Evolutionary conservation across 352 stramenopile species (phyloP), one percentile per base, ranked within the genome.

Genomic region (Globisporangium emineosum): DNA sequence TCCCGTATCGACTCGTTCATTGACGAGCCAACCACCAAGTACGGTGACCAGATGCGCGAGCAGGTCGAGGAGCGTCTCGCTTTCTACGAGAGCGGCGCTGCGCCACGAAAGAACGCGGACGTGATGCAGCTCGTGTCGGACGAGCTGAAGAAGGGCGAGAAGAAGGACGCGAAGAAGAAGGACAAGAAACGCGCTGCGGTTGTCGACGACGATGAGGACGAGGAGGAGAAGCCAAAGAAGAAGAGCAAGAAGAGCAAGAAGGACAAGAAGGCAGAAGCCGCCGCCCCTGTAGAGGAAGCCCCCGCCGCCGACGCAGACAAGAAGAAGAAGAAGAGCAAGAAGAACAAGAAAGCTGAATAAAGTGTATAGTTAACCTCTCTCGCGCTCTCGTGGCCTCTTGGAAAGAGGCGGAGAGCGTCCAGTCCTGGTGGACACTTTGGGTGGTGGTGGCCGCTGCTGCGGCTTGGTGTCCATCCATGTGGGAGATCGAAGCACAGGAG

Each of bases 1-100:
- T 98, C 96, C 40, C 90, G 98, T 66, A 99, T 99, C 60, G 98
- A 99, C 82, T 98, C 93, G 60, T 99, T 99, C 78, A 95, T 97
- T 60, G 97, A 99, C 66, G 76, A 97, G 70, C 92, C 93, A 2
- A 98, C 93, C 5, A 98, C 84, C 54, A 94, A 96, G 74, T 99
- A 99, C 76, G 98, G 98, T 52, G 94, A 99, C 75, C 97, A 99
- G 88, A 97, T 99, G 71, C 88, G 96, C 56, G 96, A 99, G 69
- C 97, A 99, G 85, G 98, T 99, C 12, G 98, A 99, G 74, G 97
- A 99, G 76, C 93, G 98, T 63, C 90, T 99, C 12, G 93, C 96
- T 56, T 99, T 99, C 74, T 99, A 99, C 81, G 97, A 99, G 75
- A 99, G 93, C 57, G 98, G 98, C 54, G 93, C 94, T 23, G 94